Conservation (phyloP, 768 basidiomycete species). For the Filobasidium floriforme region DNA sequence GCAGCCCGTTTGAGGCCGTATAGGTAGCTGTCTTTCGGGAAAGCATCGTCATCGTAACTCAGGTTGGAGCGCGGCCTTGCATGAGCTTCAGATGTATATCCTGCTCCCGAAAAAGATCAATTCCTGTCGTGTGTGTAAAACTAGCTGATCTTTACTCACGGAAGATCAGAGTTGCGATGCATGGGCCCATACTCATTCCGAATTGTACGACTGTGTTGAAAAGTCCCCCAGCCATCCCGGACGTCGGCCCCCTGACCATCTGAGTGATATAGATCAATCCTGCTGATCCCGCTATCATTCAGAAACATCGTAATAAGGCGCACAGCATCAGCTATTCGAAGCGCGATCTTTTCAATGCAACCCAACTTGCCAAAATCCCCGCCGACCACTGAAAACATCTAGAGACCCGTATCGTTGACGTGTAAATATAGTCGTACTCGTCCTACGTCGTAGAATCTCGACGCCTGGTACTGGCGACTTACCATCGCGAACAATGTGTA, state of each 20-base stretch:
- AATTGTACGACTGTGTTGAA: background rate
- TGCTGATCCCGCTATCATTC: background rate
- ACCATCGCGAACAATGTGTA: slow-evolving; percentile 1
- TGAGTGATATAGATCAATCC: background rate
- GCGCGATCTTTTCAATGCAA: background rate
- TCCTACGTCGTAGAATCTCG: background rate
- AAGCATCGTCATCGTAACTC: background rate
- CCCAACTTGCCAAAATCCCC: background rate
- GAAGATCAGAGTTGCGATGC: background rate
- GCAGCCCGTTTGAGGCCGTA: background rate
- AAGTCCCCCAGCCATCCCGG: background rate
- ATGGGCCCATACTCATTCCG: background rate
- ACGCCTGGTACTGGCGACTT: background rate
- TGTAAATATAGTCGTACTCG: too few relatives aligned
- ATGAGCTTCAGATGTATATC: background rate
- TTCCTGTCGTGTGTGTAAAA: background rate
- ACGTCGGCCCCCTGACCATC: background rate
- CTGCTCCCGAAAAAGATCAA: background rate
- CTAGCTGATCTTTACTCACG: background rate
- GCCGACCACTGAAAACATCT: background rate
- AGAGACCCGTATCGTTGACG: too few relatives aligned
- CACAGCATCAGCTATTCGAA: background rate
- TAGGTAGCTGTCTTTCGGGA: background rate
- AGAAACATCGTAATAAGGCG: background rate
- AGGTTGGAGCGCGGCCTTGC: background rate